Percentiles rank a stretch among this genome's conserved stretches.
Conservation (phyloP, 2,329 filamentous ascomycete genomes). For the Fusarium sp. region DNA sequence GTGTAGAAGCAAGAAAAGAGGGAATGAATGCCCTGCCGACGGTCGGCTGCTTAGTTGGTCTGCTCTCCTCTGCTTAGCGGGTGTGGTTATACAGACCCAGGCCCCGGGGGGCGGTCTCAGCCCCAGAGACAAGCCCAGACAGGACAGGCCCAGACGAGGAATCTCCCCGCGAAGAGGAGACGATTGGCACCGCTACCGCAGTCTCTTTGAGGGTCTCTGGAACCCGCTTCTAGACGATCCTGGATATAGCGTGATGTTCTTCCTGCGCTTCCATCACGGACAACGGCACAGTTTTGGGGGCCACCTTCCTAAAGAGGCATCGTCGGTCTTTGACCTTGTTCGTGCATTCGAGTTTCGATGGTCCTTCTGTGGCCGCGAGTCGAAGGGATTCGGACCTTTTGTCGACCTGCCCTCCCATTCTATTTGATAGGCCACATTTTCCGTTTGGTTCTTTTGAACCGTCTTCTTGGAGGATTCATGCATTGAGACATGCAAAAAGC, state of each 20-base stretch:
- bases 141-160: constrained; percentile 17
- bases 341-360: constrained; percentile 18
- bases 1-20: constrained; percentile 30
- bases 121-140: constrained; percentile 30
- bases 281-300: constrained; percentile 26
- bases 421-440: constrained; percentile 6
- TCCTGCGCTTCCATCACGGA: constrained; percentile 16
- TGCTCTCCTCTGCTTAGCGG: constrained; percentile 2
- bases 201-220: neutral
- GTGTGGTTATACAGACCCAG: constrained; percentile 36
- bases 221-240: constrained; percentile 30
- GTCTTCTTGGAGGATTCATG: neutral
- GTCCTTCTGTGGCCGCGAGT: constrained; percentile 23
- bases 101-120: constrained; percentile 28
- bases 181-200: constrained; percentile 20
- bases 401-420: constrained; percentile 13
- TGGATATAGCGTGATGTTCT: constrained; percentile 17
- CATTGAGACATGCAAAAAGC: neutral
- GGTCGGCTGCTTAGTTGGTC: constrained; percentile 25
- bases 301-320: constrained; percentile 35
- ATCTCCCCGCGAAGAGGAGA: constrained; percentile 34
- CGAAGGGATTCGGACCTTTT: constrained; percentile 42
- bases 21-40: constrained; percentile 20
- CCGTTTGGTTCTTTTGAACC: constrained; percentile 10
- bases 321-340: constrained; percentile 17